phyloP scores from a whole-genome alignment of 78 protist genomes.

The Pigoraptor vietnamica region DNA sequence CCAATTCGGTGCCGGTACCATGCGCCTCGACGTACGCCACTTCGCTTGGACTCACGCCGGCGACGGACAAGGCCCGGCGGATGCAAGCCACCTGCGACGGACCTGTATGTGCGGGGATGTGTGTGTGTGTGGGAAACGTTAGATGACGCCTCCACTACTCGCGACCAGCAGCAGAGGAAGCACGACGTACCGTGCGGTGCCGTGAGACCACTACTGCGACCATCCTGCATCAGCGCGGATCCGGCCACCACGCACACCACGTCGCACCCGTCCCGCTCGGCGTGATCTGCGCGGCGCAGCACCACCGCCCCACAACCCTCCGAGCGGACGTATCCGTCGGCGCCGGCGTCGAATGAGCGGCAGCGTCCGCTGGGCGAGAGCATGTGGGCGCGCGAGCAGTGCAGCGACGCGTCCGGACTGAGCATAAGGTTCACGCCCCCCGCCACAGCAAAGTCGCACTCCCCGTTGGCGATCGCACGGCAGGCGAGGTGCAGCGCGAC shows the following conservation, averaged over 20 bases:
- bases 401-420: background rate
- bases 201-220: background rate
- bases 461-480: conserved; percentile 43
- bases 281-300: background rate
- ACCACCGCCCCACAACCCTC: conserved; percentile 12
- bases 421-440: conserved; percentile 48
- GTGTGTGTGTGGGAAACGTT: no score
- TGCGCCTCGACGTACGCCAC: background rate
- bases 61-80: background rate
- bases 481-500: conserved; percentile 59
- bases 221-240: background rate
- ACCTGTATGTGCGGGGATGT: no score
- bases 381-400: background rate
- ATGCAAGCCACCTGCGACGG: conserved; percentile 7
- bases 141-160: no score
- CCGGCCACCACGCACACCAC: background rate
- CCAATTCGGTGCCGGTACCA: background rate
- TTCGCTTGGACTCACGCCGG: background rate
- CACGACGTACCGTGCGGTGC: conserved; percentile 4
- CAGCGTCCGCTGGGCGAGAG: background rate
- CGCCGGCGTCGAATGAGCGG: background rate
- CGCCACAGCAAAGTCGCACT: conserved; percentile 56
- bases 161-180: no score
- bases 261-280: background rate
- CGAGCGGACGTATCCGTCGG: conserved; percentile 22